Evolutionary conservation across 2,329 filamentous ascomycete species (phyloP).

Genomic region (Beauveria sp.): DNA sequence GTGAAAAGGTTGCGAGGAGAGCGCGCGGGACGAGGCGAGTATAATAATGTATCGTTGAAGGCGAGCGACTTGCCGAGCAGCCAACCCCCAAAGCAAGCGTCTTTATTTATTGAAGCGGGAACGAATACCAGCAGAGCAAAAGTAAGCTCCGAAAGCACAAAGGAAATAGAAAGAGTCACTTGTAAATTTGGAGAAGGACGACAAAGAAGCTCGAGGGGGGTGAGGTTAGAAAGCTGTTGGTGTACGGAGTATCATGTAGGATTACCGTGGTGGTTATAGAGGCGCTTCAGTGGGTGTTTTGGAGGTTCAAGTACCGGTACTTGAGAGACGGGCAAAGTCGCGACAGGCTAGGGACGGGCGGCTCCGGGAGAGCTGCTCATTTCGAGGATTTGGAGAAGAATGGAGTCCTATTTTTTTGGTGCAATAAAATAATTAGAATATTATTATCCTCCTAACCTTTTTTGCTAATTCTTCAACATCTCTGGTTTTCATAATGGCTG

Average conservation of each 20-base stretch:
- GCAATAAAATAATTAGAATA: neutral
- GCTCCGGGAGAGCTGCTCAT: constrained; percentile 6
- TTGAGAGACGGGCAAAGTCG: constrained; percentile 4
- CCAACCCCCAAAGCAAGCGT: neutral
- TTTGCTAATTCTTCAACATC: neutral
- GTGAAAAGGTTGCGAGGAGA: neutral
- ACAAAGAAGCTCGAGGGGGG: neutral
- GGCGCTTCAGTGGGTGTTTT: neutral
- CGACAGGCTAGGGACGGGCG: constrained; percentile 1
- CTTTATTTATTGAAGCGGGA: neutral
- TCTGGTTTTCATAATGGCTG: neutral
- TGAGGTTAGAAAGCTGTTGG: neutral
- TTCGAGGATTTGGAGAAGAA: constrained; percentile 1
- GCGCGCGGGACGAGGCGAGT: neutral
- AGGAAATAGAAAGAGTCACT: neutral
- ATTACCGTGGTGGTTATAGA: no score
- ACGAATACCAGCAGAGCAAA: neutral
- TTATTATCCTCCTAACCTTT: neutral
- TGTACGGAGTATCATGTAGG: no score
- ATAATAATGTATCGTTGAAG: neutral
- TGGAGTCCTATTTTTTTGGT: neutral
- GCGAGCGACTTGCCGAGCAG: neutral
- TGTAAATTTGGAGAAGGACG: no score
- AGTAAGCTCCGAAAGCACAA: neutral
- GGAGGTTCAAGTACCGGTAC: no score